Evolutionary conservation across 192 early-diverging fungal genomes (phyloP), one percentile per base, ranked within the genome.

Genomic region (Allomyces arbusculus): DNA sequence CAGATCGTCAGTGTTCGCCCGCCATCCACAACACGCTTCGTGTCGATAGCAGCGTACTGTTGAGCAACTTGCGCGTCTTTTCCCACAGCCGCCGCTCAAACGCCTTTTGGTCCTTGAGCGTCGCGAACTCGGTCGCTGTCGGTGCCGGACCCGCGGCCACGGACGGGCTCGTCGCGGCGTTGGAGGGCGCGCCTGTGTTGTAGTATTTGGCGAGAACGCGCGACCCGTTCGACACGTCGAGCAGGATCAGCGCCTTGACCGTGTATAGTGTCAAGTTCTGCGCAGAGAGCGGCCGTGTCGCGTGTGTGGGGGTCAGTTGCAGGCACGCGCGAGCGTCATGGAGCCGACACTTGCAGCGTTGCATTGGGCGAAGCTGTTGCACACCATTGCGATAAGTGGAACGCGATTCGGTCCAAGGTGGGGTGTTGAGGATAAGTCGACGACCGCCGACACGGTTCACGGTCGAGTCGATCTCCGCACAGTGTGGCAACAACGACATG

Each of bases 151-250:
- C 33, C 33, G 33, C 8, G 55, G 24, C 71, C 69, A 58, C 24
- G 44, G 23, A 75, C 3, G 33, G 33, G 8, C 33, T 40, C 33
- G 33, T 40, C 43, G 24, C 71, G 68, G 43, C 28, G 44, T 16
- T 75, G 77, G 70, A 23, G 14, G 63, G 65, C 50, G 50, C 20
- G 44, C 70, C 44, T 10, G 72, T 71, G 8, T 73, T 63, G 77
- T 92, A 98, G 82, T 95, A 98, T 72, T 98, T 98, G 23, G 92
- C 83, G 44, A 96, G 75, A 10, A 98, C 79, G 62, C 93, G 87
- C 70, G 91, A 90, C 44, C 95, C 95, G 19, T 92, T 88, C 68
- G 84, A 77, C 12, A n/a, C 12, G 78, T 98, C 95, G 66, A 96
- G 83, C 67, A 98, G 77, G 64, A 95, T 80, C 28, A 94, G 83